A percentile compares a stretch with the other conserved stretches of the same genome.
phyloP scores from a whole-genome alignment of 768 basidiomycete species.

The Hypsizygus marmoreus region DNA sequence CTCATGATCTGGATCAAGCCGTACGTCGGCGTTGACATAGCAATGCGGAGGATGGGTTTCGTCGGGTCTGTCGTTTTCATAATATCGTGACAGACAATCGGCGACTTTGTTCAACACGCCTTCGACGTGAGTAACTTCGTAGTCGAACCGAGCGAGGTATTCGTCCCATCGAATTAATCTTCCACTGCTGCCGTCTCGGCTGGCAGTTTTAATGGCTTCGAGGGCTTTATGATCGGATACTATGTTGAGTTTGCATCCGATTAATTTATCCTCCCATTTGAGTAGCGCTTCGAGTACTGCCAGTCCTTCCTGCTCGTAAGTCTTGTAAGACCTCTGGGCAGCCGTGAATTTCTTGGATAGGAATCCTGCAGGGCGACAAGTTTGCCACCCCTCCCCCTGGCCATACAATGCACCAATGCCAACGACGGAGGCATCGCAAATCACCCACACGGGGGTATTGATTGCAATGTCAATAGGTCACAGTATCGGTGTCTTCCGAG shows the following conservation, averaged over 20 bases:
- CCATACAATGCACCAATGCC: conserved; percentile 4
- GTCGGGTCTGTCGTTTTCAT: conserved; percentile 15
- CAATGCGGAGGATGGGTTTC: conserved; percentile 1
- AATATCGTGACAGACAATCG: conserved; percentile 29
- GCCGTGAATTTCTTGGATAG: no score
- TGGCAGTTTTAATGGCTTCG: conserved; percentile 22
- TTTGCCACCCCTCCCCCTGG: no score
- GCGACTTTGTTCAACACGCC: conserved; percentile 28
- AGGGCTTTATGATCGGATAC: conserved; percentile 30
- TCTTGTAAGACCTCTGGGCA: no score
- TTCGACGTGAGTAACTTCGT: conserved; percentile 22
- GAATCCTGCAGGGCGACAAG: no score
- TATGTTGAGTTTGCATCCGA: conserved; percentile 34
- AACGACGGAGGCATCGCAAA: background rate
- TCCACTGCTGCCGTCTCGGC: conserved; percentile 10
- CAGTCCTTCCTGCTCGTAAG: no score
- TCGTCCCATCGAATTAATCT: conserved; percentile 28
- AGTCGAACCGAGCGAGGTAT: conserved; percentile 27
- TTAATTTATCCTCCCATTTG: no score
- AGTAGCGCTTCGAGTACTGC: conserved; percentile 20
- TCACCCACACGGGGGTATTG: background rate
- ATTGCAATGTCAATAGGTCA: background rate
- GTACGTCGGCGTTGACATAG: conserved; percentile 16
- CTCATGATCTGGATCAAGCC: conserved; percentile 20
- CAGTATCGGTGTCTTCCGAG: background rate